phyloP scores from a whole-genome alignment of 345 rosid genomes.

The Aquilaria sinensis region DNA sequence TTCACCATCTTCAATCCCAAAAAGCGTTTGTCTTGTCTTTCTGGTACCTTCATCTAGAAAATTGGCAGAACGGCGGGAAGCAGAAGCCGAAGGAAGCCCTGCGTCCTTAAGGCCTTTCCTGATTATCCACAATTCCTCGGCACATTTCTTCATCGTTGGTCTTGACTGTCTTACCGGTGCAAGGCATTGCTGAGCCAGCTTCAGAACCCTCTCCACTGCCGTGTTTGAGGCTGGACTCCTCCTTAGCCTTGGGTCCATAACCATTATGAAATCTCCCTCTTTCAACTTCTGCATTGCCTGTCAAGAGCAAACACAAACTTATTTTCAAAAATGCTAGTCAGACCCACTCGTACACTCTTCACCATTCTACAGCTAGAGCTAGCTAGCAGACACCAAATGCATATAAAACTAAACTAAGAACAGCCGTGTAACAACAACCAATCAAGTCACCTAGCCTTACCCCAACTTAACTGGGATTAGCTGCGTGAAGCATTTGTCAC shows the following conservation, averaged over 20 bases:
- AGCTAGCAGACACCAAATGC: too few species aligned
- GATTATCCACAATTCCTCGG: slow-evolving; percentile 62
- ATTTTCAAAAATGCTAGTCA: too few species aligned
- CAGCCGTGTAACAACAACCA: too few species aligned
- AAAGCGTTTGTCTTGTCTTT: slow-evolving; percentile 24
- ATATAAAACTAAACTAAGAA: too few species aligned
- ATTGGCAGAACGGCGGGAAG: slow-evolving; percentile 40
- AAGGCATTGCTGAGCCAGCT: slow-evolving; percentile 62
- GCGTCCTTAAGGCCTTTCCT: slow-evolving; percentile 56
- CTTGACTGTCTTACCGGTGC: slow-evolving; percentile 47
- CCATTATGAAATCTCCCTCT: slow-evolving; percentile 51
- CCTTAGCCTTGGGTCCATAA: slow-evolving; percentile 66
- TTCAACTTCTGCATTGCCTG: slow-evolving; percentile 73
- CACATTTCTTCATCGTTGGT: slow-evolving; percentile 74
- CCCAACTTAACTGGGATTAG: too few species aligned
- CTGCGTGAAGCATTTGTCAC: too few species aligned
- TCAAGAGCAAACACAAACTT: background rate
- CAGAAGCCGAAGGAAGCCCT: slow-evolving; percentile 21
- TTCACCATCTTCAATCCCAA: slow-evolving; percentile 41
- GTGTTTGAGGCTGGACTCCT: slow-evolving; percentile 58
- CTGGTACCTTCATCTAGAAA: slow-evolving; percentile 29
- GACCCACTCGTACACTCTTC: too few species aligned
- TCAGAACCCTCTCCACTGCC: slow-evolving; percentile 53
- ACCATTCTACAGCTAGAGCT: too few species aligned
- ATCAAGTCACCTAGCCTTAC: too few species aligned